Conservation (phyloP, 2,329 filamentous ascomycete species). For the Claviceps citrina region DNA sequence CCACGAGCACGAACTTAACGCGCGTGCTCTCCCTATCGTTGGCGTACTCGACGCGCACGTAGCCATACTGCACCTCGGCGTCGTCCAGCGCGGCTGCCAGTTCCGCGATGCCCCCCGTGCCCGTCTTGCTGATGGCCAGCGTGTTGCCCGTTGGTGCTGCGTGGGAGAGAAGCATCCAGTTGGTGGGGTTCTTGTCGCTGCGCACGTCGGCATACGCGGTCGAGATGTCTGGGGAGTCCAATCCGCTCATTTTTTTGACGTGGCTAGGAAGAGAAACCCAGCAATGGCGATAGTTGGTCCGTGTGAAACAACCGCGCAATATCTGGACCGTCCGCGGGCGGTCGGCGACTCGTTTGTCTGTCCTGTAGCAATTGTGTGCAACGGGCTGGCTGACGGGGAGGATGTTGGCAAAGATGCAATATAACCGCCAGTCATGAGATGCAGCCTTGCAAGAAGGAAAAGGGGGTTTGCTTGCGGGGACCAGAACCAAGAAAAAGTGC, state of each 20-base stretch:
- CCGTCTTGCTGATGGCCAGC: constrained; percentile 40
- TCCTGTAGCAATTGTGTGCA: no score
- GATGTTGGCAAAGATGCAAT: no score
- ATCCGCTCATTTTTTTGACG: constrained; percentile 33
- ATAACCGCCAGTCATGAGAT: no score
- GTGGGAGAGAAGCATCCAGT: constrained; percentile 54
- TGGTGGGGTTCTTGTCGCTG: constrained; percentile 47
- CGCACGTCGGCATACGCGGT: constrained; percentile 53
- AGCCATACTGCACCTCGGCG: constrained; percentile 48
- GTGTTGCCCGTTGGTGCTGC: constrained; percentile 38
- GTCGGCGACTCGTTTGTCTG: no score
- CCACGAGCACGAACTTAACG: constrained; percentile 51
- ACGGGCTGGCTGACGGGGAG: no score
- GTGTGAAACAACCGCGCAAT: no score
- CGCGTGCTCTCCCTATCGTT: constrained; percentile 55
- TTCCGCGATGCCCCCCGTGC: constrained; percentile 44
- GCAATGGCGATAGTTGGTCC: no score
- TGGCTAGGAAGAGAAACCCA: no score
- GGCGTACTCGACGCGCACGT: constrained; percentile 51
- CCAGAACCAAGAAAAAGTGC: no score
- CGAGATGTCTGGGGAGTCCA: constrained; percentile 42
- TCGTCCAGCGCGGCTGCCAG: constrained; percentile 41
- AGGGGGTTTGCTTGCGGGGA: no score
- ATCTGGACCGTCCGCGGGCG: no score
- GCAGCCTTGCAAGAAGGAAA: no score